Conservation (phyloP, 805 yeast species). For the Candida endomychidarum region DNA sequence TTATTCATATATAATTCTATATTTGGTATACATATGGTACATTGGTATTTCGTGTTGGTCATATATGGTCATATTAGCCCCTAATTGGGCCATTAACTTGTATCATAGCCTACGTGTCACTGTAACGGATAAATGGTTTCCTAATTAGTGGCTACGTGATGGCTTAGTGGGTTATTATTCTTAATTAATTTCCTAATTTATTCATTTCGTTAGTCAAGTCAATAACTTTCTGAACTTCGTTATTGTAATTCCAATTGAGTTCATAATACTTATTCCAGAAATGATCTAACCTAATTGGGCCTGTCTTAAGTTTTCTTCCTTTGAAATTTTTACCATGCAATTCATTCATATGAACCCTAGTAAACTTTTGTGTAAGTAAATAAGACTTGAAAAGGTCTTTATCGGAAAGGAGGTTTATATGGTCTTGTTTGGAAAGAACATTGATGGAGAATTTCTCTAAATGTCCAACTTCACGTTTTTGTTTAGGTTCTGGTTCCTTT, state of each 20-base stretch:
- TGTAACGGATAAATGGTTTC: too few species aligned
- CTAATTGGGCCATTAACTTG: too few species aligned
- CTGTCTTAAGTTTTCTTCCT: neutral
- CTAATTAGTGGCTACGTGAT: too few species aligned
- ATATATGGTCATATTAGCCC: too few species aligned
- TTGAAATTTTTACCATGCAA: constrained; percentile 17
- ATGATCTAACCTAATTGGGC: constrained; percentile 23
- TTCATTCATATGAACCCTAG: constrained; percentile 31
- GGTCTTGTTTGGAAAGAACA: constrained; percentile 23
- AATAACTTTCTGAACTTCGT: constrained; percentile 17
- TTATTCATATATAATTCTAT: too few species aligned
- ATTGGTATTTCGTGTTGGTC: too few species aligned
- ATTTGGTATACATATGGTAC: too few species aligned
- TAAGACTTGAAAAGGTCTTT: constrained; percentile 27
- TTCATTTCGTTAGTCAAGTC: neutral
- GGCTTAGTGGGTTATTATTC: too few species aligned
- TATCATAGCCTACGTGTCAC: too few species aligned
- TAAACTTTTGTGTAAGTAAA: constrained; percentile 20
- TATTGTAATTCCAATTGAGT: constrained; percentile 22
- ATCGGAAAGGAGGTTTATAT: constrained; percentile 26
- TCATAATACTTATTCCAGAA: constrained; percentile 22
- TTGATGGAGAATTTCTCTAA: constrained; percentile 21
- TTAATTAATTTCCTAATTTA: neutral
- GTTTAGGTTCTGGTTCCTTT: neutral
- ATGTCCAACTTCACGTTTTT: constrained; percentile 18